Evolutionary conservation across 75 land plant species (phyloP).

Genomic region (Pinus taeda): DNA sequence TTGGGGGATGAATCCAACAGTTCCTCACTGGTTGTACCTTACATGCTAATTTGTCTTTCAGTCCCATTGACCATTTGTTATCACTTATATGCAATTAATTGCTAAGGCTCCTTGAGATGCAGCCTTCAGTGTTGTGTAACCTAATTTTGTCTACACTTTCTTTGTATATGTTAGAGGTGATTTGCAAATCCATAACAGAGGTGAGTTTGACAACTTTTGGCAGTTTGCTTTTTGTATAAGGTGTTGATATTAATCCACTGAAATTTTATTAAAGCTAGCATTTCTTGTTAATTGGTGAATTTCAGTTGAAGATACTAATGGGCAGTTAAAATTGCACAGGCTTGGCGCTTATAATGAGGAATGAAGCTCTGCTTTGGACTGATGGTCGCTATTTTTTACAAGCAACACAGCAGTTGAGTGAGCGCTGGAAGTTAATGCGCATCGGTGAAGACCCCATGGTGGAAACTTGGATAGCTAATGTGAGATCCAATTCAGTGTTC

Average conservation of each 20-base stretch:
- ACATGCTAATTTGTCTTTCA: no score
- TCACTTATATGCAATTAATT: not conserved
- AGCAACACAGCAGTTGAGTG: conserved; percentile 79
- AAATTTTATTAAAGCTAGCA: not conserved
- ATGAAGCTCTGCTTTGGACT: conserved; percentile 88
- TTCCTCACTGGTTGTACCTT: no score
- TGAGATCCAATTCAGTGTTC: conserved; percentile 22
- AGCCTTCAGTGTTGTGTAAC: not conserved
- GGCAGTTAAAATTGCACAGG: conserved; percentile 38
- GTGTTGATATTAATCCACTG: not conserved
- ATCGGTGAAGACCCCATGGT: conserved; percentile 87
- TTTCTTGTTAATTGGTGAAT: not conserved
- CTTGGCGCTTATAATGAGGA: conserved; percentile 72
- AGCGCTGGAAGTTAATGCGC: conserved; percentile 93
- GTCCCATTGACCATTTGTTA: no score
- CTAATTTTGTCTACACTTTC: not conserved
- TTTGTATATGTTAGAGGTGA: not conserved
- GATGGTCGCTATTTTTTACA: conserved; percentile 99
- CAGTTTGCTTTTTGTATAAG: not conserved
- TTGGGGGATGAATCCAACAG: no score
- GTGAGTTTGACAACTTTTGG: not conserved
- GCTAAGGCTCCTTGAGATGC: not conserved
- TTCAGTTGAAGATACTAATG: not conserved
- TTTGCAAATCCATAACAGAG: not conserved
- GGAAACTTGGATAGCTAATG: conserved; percentile 90